These are phyloP conservation scores for Talaromyces rugulosus DNA, from an alignment of 2,329 filamentous ascomycete species.

Conservation along the genomic window DNA sequence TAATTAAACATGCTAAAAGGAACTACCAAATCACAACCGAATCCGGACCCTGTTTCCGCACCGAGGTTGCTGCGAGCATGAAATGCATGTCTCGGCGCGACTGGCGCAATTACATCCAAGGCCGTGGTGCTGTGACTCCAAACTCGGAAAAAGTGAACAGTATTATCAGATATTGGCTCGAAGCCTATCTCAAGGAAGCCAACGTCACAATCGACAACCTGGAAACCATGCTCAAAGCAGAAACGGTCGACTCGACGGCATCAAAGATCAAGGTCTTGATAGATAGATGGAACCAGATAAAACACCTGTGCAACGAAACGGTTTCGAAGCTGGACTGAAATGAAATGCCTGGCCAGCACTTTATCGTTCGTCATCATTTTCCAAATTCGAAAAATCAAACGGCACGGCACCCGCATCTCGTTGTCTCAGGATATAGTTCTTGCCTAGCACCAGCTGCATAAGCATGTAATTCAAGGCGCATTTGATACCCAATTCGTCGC, in stretches of 20 bases:
- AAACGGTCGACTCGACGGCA: slow-evolving; percentile 14
- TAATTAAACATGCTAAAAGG: slow-evolving; percentile 17
- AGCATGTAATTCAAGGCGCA: slow-evolving; percentile 71
- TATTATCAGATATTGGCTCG: slow-evolving; percentile 34
- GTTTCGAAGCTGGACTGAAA: slow-evolving; percentile 11
- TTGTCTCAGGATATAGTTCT: slow-evolving; percentile 46
- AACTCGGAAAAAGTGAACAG: slow-evolving; percentile 26
- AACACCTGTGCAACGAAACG: slow-evolving; percentile 27
- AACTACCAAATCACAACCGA: slow-evolving; percentile 37
- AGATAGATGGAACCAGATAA: slow-evolving; percentile 38
- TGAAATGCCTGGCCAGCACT: background rate
- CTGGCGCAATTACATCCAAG: slow-evolving; percentile 37
- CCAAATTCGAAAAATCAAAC: slow-evolving; percentile 19
- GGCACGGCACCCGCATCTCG: slow-evolving; percentile 30
- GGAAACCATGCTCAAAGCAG: slow-evolving; percentile 13
- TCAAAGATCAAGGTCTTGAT: slow-evolving; percentile 25
- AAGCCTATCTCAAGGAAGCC: slow-evolving; percentile 31
- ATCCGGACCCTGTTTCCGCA: slow-evolving; percentile 38
- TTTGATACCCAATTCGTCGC: slow-evolving; percentile 66
- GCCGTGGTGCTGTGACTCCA: slow-evolving; percentile 26
- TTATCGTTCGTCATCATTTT: slow-evolving; percentile 9
- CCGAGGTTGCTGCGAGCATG: slow-evolving; percentile 38
- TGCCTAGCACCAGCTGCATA: slow-evolving; percentile 68
- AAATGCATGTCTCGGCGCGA: slow-evolving; percentile 35
- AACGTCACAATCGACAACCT: slow-evolving; percentile 23